Evolutionary conservation across 2,329 filamentous ascomycete species (phyloP), one percentile per base, ranked within the genome.

Genomic region (Phyllosticta citriasiana): DNA sequence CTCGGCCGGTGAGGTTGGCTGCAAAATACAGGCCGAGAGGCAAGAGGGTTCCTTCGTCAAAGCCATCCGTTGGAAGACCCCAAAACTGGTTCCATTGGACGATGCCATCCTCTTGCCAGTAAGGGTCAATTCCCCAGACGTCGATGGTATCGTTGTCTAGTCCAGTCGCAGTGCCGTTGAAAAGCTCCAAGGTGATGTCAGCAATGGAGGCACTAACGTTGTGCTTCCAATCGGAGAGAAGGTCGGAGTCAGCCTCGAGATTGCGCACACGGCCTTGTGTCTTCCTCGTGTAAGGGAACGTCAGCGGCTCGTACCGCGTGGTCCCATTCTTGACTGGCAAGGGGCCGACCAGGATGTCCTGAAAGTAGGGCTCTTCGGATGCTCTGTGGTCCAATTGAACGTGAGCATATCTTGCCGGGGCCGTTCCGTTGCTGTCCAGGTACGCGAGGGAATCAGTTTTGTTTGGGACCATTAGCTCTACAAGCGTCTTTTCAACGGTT

Each of bases 301-400:
- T 52, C 26, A 61, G 22, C 10, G 76, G 76, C 56, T 73, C 62
- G 59, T 74, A 73, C 1, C 66, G 66, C 0, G 72, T 73, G 0
- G 75, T 77, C 1, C 69, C 68, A 50, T 77, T 71, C 25, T 71
- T 69, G 51, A 80, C 68, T 3, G 79, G 79, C 25, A 83, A 66
- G 16, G 80, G 80, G 0, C 80, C 80, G 16, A 82, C 76, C 54
- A 78, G 67, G 63, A 80, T 77, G 61, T 82, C 74, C 54, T 73
- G 69, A 55, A 71, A 68, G 62, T 73, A 72, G 0, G 78, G 69
- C 8, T 74, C 64, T 8, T 54, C 40, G 16, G 47, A 56, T n/a
- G 57, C 52, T 54, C n/a, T 35, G 10, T 55, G 24, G n/a, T 75
- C 70, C n/a, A 80, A 66, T 2, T 75, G 65, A 1, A 76, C 76